Evolutionary conservation across 768 basidiomycete species (phyloP).

Genomic region (Boletus vinaceobasis): DNA sequence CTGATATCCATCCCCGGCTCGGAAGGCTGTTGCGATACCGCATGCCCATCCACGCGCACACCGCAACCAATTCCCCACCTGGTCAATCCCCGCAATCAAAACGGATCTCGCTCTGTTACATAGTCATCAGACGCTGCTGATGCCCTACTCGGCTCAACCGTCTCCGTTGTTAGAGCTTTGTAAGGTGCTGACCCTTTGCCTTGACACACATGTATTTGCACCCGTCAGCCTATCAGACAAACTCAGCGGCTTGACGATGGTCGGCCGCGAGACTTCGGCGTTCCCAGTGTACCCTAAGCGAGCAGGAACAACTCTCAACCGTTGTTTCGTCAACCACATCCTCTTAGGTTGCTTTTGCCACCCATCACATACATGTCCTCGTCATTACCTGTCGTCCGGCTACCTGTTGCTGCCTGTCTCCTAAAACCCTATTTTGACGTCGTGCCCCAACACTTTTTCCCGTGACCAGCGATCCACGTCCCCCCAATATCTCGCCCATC

Average conservation of each 20-base stretch:
- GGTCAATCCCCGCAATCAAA: conserved; percentile 8
- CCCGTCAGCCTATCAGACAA: background rate
- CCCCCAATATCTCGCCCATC: background rate
- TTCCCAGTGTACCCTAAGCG: conserved; percentile 2
- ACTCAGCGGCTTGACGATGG: background rate
- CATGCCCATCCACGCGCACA: background rate
- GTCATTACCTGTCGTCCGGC: background rate
- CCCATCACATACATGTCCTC: background rate
- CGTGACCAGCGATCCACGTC: background rate
- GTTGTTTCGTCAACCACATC: background rate
- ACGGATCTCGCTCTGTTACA: background rate
- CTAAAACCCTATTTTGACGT: background rate
- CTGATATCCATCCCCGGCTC: conserved; percentile 2
- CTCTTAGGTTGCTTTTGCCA: background rate
- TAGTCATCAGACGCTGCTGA: background rate
- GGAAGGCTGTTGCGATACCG: background rate
- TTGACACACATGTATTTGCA: background rate
- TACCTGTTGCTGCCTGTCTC: background rate
- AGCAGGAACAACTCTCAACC: background rate
- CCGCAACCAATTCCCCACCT: background rate
- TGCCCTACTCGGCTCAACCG: too few species aligned
- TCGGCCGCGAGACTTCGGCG: too few species aligned
- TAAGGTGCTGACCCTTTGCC: background rate
- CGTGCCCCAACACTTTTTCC: background rate
- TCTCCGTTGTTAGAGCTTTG: background rate